These are phyloP conservation scores for Leccinum barrowsii DNA, from an alignment of 768 basidiomycete species.

Conservation along the genomic window DNA sequence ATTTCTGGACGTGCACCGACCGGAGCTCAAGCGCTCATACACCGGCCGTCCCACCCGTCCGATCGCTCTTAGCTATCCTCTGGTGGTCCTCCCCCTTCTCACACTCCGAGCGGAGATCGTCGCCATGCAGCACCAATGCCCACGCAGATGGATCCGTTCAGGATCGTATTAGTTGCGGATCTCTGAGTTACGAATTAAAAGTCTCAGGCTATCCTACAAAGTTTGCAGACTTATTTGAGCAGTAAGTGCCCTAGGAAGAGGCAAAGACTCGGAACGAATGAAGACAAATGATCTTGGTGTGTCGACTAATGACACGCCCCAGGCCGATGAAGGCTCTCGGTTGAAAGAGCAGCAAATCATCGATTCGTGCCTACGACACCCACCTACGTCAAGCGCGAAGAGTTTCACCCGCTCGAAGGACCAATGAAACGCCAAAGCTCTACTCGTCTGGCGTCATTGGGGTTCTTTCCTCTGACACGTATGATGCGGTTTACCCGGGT, in stretches of 20 bases:
- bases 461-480: background rate
- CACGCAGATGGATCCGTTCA: no score
- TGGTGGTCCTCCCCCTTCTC: background rate
- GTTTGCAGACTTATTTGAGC: background rate
- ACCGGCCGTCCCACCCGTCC: background rate
- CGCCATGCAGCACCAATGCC: no score
- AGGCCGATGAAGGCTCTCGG: no score
- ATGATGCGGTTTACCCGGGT: background rate
- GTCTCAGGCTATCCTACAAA: background rate
- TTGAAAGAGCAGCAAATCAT: no score
- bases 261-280: no score
- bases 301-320: no score
- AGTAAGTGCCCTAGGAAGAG: background rate
- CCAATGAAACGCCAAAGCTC: constrained; percentile 13
- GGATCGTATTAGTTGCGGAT: no score
- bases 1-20: constrained; percentile 6
- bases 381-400: constrained; percentile 1
- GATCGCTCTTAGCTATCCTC: constrained; percentile 1
- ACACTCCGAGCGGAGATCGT: no score
- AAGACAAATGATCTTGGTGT: no score
- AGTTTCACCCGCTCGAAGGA: background rate
- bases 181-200: background rate
- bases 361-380: background rate
- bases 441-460: background rate
- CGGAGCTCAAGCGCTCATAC: background rate